A percentile compares a stretch with the other conserved stretches of the same genome.
Evolutionary conservation across 163 green algal genomes (phyloP).

Genomic region (Scenedesmus sp.): DNA sequence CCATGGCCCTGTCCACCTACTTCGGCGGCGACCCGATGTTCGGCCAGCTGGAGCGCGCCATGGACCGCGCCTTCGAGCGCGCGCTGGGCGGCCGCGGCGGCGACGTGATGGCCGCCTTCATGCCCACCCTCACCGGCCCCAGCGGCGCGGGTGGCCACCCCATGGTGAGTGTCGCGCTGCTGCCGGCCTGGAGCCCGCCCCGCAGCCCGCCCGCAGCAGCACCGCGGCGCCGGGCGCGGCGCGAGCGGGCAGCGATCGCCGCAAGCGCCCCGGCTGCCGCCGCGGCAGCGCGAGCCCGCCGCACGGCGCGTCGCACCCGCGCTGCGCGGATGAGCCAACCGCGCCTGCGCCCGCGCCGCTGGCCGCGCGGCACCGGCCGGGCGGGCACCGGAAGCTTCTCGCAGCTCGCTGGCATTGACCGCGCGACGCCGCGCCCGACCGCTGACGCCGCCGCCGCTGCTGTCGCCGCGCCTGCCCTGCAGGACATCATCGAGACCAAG

Average conservation of each 20-base stretch:
- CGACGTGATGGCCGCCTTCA: constrained; percentile 12
- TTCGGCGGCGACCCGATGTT: constrained; percentile 44
- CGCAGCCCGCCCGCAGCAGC: neutral
- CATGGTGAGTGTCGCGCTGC: constrained; percentile 1
- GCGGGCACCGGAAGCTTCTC: neutral
- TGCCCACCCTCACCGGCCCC: neutral
- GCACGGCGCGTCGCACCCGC: neutral
- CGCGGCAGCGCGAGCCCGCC: no score
- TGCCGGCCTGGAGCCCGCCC: neutral
- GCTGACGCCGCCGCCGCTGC: neutral
- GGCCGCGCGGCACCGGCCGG: no score
- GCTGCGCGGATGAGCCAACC: neutral
- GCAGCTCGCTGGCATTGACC: neutral
- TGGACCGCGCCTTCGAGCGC: constrained; percentile 34
- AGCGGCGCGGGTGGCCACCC: constrained; percentile 12
- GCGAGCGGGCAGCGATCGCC: neutral
- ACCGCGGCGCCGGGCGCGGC: neutral
- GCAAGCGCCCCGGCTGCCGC: neutral
- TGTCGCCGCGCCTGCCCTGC: neutral
- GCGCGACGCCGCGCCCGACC: neutral
- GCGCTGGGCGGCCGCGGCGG: constrained; percentile 9
- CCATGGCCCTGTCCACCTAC: constrained; percentile 36
- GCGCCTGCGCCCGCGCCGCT: neutral
- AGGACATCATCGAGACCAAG: constrained; percentile 46
- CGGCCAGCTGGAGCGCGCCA: constrained; percentile 38